A percentile compares a stretch with the other conserved stretches of the same genome.
Conservation (phyloP, 2,329 filamentous ascomycete species). For the Annulohypoxylon truncatum region DNA sequence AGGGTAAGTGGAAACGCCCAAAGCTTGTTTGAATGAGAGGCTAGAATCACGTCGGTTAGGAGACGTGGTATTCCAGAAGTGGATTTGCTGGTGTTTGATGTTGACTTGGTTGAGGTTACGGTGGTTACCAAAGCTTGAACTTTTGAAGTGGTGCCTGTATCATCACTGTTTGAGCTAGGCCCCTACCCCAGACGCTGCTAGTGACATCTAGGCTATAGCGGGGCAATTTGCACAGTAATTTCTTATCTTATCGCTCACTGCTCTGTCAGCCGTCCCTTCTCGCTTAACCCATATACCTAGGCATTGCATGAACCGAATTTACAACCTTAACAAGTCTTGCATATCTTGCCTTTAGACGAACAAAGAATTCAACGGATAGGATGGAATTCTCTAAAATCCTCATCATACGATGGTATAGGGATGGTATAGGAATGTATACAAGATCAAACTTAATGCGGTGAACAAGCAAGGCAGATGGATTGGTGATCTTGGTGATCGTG, state of each 20-base stretch:
- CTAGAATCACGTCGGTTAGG: neutral
- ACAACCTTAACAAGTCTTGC: neutral
- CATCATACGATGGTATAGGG: neutral
- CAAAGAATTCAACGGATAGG: neutral
- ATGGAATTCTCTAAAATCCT: neutral
- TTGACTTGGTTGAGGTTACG: conserved; percentile 10
- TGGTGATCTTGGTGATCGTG: neutral
- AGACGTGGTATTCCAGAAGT: neutral
- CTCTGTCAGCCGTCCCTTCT: too few relatives aligned
- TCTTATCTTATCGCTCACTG: conserved; percentile 32
- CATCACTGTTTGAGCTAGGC: conserved; percentile 46
- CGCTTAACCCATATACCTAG: neutral
- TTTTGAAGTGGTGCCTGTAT: conserved; percentile 40
- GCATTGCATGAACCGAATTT: neutral
- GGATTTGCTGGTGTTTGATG: conserved; percentile 25
- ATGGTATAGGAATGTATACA: neutral
- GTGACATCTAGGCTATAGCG: conserved; percentile 8
- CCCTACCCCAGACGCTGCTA: neutral
- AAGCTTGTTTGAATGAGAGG: neutral
- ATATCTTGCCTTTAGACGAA: neutral
- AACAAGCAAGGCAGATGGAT: neutral
- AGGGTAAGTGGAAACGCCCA: conserved; percentile 10
- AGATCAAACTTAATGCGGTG: neutral
- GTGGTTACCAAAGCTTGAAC: neutral
- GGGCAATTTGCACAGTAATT: conserved; percentile 8